Evolutionary conservation across 2,329 filamentous ascomycete species (phyloP).

Genomic region (Trichoderma harzianum): DNA sequence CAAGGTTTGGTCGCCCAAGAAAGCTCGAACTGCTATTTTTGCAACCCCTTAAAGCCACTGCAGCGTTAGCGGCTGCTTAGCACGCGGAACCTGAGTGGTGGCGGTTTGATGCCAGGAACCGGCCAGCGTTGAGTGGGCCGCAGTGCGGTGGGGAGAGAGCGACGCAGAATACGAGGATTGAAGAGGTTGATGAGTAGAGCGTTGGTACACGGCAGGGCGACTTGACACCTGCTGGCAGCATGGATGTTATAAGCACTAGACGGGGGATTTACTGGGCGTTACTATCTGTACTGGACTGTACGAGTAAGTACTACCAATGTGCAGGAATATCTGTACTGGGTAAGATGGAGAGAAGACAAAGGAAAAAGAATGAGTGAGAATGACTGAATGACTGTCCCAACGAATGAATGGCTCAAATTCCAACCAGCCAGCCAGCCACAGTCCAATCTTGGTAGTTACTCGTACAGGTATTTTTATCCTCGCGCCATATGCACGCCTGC

Average conservation of each 20-base stretch:
- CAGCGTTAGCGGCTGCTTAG: constrained; percentile 14
- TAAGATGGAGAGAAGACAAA: background rate
- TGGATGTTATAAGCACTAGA: background rate
- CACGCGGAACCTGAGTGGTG: constrained; percentile 2
- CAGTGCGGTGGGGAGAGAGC: background rate
- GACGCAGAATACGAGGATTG: constrained; percentile 7
- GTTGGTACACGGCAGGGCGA: background rate
- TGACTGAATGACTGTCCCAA: background rate
- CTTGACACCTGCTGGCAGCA: background rate
- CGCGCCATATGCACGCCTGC: background rate
- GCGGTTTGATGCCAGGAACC: constrained; percentile 12
- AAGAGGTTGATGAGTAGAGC: background rate
- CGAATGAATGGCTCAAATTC: background rate
- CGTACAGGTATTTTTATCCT: background rate
- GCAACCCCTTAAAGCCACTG: constrained; percentile 18
- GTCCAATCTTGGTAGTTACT: background rate
- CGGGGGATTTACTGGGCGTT: background rate
- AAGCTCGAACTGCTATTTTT: constrained; percentile 9
- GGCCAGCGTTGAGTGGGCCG: background rate
- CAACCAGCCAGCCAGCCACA: background rate
- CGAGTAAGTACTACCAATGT: no score
- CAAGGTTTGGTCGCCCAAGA: background rate
- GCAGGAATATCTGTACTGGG: background rate
- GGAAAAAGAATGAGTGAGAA: background rate
- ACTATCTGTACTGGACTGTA: background rate